Conservation (phyloP, 176 grass and related monocot species). For the Typha latifolia region DNA sequence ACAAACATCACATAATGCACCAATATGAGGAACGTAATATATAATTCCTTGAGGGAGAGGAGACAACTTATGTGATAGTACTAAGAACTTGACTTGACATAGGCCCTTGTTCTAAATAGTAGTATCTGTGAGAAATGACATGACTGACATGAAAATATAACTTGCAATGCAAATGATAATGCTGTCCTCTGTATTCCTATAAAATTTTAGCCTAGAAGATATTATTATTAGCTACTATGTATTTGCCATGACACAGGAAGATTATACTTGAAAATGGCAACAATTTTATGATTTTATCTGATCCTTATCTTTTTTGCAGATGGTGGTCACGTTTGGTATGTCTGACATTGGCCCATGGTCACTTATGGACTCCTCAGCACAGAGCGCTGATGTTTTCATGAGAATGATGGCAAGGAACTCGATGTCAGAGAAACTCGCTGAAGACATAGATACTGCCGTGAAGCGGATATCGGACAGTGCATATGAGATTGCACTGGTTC, state of each 20-base stretch:
- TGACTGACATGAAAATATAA: too few species aligned
- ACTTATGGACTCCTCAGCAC: slow-evolving; percentile 66
- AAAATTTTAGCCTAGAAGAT: too few species aligned
- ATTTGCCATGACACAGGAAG: not conserved
- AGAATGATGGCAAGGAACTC: slow-evolving; percentile 14
- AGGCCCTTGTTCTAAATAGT: too few species aligned
- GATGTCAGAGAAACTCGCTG: slow-evolving; percentile 8
- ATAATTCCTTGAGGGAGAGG: too few species aligned
- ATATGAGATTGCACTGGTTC: slow-evolving; percentile 1
- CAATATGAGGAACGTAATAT: too few species aligned
- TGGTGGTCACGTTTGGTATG: slow-evolving; percentile 94
- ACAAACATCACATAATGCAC: too few species aligned
- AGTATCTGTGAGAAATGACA: too few species aligned
- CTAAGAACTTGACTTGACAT: too few species aligned
- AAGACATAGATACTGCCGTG: slow-evolving; percentile 5
- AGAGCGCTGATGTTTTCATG: slow-evolving; percentile 13
- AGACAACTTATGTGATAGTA: too few species aligned
- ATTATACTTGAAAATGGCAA: slow-evolving; percentile 11
- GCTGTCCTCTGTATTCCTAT: too few species aligned
- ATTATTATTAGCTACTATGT: not conserved
- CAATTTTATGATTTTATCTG: not conserved
- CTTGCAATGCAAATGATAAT: too few species aligned
- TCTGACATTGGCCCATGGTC: slow-evolving; percentile 96
- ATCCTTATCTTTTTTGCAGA: slow-evolving; percentile 30
- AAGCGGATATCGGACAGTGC: slow-evolving; percentile 6